Evolutionary conservation across 2,329 filamentous ascomycete species (phyloP), one percentile per base, ranked within the genome.

Genomic region (Chaetothyriales sp.): DNA sequence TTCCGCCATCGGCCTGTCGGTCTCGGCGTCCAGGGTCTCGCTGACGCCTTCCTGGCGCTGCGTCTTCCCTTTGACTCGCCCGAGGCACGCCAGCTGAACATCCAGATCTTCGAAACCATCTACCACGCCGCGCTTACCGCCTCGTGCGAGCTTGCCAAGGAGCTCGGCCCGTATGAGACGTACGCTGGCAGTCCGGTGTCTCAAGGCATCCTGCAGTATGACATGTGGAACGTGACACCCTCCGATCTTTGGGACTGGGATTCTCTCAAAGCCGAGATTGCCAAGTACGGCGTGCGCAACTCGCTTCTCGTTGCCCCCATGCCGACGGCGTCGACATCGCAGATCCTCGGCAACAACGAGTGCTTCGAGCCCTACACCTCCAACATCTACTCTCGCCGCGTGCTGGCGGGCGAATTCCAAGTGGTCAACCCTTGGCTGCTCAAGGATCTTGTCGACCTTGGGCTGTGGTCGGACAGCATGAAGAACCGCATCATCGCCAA

Each of bases 401-500:
- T 98, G 52, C 77, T 98, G 63, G 92, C 92, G 61, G 92, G 92
- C 63, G 92, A 98, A 70, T 98, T 98, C 82, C 92, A 98, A 74
- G 88, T 98, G 51, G 92, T 98, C 69, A 98, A 98, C 76, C 92
- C 92, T 49, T 98, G 92, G 92, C 74, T 98, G 57, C 81, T 98
- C 56, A 95, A 95, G 77, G 92, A 98, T 64, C 82, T 98, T 28
- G 92, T 98, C 61, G 92, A 98, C 66, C 86, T 95, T 75, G 92
- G 92, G 56, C 78, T 98, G 45, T 98, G 92, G 92, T 95, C 90
- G 47, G 90, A 98, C 72, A 88, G 89, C 74, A 98, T 98, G 92
- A 98, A 98, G 83, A 98, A 98, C 77, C 89, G 92, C 63, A 98
- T 98, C 77, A 98, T 98, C 65, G 85, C 92, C 53, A 90, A 95